Evolutionary conservation across 441 rosid species (phyloP).

Genomic region (Erysimum cheiri): DNA sequence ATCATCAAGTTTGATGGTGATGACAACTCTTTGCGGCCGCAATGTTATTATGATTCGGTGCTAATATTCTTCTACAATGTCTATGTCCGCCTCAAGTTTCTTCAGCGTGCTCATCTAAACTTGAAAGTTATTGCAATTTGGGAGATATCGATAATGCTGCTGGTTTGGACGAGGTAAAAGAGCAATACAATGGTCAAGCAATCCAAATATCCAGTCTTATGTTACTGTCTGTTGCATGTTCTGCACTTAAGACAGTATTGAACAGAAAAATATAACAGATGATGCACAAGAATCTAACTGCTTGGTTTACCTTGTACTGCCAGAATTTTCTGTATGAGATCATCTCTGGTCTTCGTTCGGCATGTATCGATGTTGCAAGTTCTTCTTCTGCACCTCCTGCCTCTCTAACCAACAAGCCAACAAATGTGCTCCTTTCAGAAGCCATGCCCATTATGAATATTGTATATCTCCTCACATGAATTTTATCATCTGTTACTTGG

Average conservation of each 20-base stretch:
- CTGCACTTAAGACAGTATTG: neutral
- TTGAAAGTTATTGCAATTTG: conserved; percentile 79
- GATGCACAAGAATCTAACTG: conserved; percentile 38
- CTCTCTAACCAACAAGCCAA: conserved; percentile 63
- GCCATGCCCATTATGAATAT: conserved; percentile 51
- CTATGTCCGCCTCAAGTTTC: conserved; percentile 82
- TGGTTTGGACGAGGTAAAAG: conserved; percentile 78
- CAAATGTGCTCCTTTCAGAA: conserved; percentile 67
- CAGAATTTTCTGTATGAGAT: conserved; percentile 83
- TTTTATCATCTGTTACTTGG: conserved; percentile 13
- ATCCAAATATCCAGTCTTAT: neutral
- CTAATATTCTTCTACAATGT: conserved; percentile 87
- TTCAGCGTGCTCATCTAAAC: conserved; percentile 59
- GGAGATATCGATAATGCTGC: conserved; percentile 62
- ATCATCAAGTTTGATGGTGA: conserved; percentile 94
- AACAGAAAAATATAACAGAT: conserved; percentile 15
- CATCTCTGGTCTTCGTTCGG: conserved; percentile 75
- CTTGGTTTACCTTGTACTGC: conserved; percentile 32
- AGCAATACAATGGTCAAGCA: conserved; percentile 19
- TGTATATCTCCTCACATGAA: conserved; percentile 42
- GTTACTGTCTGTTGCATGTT: conserved; percentile 9
- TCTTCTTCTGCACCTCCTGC: conserved; percentile 81
- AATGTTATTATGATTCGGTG: conserved; percentile 87
- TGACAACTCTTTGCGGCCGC: conserved; percentile 93
- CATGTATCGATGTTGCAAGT: conserved; percentile 72